Percentiles rank a stretch among this genome's conserved stretches.
These are phyloP conservation scores for Diaporthe aspalathi DNA, from an alignment of 2,329 filamentous ascomycete genomes.

Conservation along the genomic window DNA sequence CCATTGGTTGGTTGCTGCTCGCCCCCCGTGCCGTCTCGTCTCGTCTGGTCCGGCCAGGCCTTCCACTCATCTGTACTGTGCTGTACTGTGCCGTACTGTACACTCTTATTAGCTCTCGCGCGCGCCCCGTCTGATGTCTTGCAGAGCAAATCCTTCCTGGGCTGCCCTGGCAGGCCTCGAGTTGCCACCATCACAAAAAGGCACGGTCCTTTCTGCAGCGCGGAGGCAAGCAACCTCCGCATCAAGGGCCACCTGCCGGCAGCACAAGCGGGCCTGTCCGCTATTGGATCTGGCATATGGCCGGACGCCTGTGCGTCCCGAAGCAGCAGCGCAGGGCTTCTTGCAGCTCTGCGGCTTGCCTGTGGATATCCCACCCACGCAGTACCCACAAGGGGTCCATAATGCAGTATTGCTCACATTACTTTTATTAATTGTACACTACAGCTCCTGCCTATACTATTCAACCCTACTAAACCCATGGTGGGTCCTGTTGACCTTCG, in stretches of 20 bases:
- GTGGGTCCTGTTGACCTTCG: constrained; percentile 20
- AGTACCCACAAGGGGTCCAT: constrained; percentile 6
- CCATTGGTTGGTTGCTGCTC: constrained; percentile 6
- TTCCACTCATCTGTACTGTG: background rate
- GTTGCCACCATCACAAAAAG: constrained; percentile 22
- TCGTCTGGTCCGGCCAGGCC: constrained; percentile 22
- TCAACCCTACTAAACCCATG: constrained; percentile 19
- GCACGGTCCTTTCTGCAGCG: constrained; percentile 24
- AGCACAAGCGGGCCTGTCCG: constrained; percentile 36
- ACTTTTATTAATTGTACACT: background rate
- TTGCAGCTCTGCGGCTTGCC: constrained; percentile 35
- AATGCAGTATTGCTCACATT: constrained; percentile 10
- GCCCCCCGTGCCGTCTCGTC: background rate
- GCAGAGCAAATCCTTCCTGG: constrained; percentile 25
- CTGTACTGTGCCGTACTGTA: too few species aligned
- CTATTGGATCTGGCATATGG: constrained; percentile 33
- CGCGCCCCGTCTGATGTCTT: constrained; percentile 32
- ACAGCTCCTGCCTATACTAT: background rate
- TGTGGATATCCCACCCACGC: constrained; percentile 28
- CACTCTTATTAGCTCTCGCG: background rate
- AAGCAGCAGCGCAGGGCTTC: constrained; percentile 38
- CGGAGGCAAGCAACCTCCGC: constrained; percentile 16
- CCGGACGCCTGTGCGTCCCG: constrained; percentile 31
- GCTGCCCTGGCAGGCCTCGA: background rate
- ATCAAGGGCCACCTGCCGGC: constrained; percentile 33